Evolutionary conservation across 2,329 filamentous ascomycete genomes (phyloP), one percentile per base, ranked within the genome.

Genomic region (Drechslera avenae): DNA sequence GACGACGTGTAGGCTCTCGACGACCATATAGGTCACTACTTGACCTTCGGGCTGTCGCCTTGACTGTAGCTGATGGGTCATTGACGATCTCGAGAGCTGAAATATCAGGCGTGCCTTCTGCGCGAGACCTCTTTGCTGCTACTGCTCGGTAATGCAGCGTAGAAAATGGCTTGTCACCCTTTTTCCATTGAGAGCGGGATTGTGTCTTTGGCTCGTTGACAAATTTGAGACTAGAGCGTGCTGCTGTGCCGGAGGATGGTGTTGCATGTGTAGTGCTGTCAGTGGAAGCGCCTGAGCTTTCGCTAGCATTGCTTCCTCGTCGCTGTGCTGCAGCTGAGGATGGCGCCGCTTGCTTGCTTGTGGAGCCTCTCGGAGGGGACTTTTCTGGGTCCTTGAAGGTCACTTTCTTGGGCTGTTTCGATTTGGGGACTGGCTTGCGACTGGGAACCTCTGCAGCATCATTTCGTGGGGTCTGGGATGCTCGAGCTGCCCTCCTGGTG

Each of bases 61-160:
- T 50, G 2, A 50, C 31, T 10, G 56, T 19, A 13, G 36, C 42
- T 12, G 46, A 52, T n/a, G 49, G 42, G 18, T 37, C 55, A 39
- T 68, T 60, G 2, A 71, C 62, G 36, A 71, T 67, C 3, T 62
- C 41, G 2, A 73, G 50, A 10, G 36, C 59, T 5, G 17, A 42
- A 13, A 53, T 46, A 41, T 72, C 68, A 14, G 69, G 71, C 9
- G 54, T 59, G 6, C 46, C 52, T 41, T 73, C 71, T 5, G 35
- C 41, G 12, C 57, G 60, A 17, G 57, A 55, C 19, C 60, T 62
- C 16, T 62, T 56, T 6, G 64, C 57, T 13, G 66, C 69, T 21
- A 48, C 52, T 5, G 34, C 13, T 16, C 59, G 44, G 44, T 41
- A 63, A 3, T 57, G 40, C 13, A 68, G 10, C 8, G 51, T 71